phyloP scores from a whole-genome alignment of 139 green algal genomes.

The Chlorella ohadii region DNA sequence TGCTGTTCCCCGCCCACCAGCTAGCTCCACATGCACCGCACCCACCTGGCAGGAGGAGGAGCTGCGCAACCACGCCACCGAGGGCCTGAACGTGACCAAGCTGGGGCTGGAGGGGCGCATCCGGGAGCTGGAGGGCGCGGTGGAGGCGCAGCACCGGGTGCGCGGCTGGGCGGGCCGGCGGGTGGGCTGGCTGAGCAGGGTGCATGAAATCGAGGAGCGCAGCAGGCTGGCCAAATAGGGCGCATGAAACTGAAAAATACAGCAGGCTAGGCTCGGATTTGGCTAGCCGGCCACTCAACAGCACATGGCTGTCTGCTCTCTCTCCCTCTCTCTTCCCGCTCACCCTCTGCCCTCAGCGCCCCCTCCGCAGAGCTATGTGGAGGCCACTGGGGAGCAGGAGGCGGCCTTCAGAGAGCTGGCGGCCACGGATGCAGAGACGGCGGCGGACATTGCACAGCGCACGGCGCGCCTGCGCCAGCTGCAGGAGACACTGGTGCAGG shows the following conservation, averaged over 20 bases:
- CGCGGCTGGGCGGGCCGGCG: too few species aligned
- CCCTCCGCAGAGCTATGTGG: not conserved
- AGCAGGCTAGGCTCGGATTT: too few species aligned
- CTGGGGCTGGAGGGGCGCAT: conserved; percentile 87
- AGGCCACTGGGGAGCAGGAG: conserved; percentile 7
- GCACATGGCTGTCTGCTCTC: too few species aligned
- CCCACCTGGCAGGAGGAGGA: conserved; percentile 13
- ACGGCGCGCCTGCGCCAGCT: conserved; percentile 11
- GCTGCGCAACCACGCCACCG: conserved; percentile 35
- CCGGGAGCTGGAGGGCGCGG: conserved; percentile 79
- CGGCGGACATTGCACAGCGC: conserved; percentile 13
- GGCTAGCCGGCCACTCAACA: too few species aligned
- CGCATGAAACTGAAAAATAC: too few species aligned
- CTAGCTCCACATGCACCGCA: not conserved
- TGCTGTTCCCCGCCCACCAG: not conserved
- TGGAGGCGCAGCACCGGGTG: conserved; percentile 33
- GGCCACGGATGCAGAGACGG: not conserved
- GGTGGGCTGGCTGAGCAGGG: too few species aligned
- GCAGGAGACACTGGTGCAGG: conserved; percentile 29
- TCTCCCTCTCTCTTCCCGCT: not conserved
- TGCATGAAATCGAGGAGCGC: too few species aligned
- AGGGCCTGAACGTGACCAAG: conserved; percentile 95
- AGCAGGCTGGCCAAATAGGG: too few species aligned
- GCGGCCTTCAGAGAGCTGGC: not conserved
- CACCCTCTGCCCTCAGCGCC: too few species aligned